Conservation (phyloP, 768 basidiomycete genomes). For the Imleria badia region DNA sequence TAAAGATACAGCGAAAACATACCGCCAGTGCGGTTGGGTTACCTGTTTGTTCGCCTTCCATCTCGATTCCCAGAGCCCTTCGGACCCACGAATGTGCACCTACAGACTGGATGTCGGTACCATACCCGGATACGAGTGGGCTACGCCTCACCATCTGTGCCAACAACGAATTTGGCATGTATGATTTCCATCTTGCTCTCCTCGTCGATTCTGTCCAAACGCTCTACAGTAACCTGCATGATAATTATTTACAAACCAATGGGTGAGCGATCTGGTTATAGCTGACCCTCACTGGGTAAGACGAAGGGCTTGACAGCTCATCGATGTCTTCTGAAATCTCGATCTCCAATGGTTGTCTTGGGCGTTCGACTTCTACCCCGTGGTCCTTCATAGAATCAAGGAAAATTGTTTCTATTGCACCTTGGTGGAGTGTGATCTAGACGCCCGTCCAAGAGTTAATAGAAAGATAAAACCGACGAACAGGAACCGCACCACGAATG, state of each 20-base stretch:
- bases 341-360: constrained; percentile 30
- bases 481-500: constrained; percentile 53
- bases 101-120: constrained; percentile 1
- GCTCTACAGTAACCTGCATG: constrained; percentile 21
- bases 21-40: neutral
- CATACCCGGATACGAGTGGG: neutral
- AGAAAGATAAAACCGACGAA: neutral
- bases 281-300: constrained; percentile 32
- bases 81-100: constrained; percentile 51
- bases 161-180: constrained; percentile 35
- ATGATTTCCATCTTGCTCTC: constrained; percentile 32
- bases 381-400: constrained; percentile 36
- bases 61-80: constrained; percentile 40
- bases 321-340: constrained; percentile 36
- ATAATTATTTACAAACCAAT: neutral
- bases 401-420: constrained; percentile 40
- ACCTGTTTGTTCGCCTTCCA: constrained; percentile 50
- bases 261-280: neutral
- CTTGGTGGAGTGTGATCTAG: constrained; percentile 40
- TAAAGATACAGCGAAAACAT: neutral
- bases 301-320: constrained; percentile 31
- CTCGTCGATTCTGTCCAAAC: constrained; percentile 24
- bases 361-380: constrained; percentile 38
- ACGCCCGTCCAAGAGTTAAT: neutral
- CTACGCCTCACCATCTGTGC: constrained; percentile 30